Base-by-base conservation (phyloP, 225 moss, liverwort and hornwort genomes). In the Lunularia cruciata region DNA sequence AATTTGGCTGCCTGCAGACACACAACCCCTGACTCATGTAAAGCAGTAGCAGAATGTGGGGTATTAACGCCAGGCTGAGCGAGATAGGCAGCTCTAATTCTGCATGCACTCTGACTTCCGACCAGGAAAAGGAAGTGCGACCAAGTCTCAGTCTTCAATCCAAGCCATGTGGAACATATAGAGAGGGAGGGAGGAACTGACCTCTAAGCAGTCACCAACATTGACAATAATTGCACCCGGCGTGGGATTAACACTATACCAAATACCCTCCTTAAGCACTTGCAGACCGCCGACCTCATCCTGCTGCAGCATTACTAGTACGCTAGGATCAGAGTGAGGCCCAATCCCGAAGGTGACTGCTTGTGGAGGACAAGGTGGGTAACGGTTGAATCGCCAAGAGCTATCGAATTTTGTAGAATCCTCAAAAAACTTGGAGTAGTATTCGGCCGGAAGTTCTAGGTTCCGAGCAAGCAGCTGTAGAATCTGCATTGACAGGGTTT, bases 281-380 rank as follows among this genome's bases (percentile, higher is more conserved):
- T 83, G 82, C 68, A 83, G 67, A 18, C 82, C 82, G 28, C 82
- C 82, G 9, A 83, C 78, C 43, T 82, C 82, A 20, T 83, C 82
- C 64, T 83, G 78, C 51, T 75, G 64, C 40, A 83, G 63, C 57
- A 83, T 40, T 1, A 72, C 72, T 63, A 83, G 47, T 18, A 78
- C 75, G 57, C 75, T 83, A 35, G 78, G 82, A 52, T 83, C 82
- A 3, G 75, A 75, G 69, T 83, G 82, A 12, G 75, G 72, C 14
- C 78, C 75, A 6, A 78, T 75, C 3, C 82, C 82, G 36, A 83
- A 83, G 28, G 82, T 82, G 1, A 77, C 74, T 9, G 75, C 78
- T 60, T 75, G 78, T 6, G 75, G 72, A 46, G 82, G 82, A 46
- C 82, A 68, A 19, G 82, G 82, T 3, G 82, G 78, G 36, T 83